Base-by-base conservation (phyloP, 176 grass and related monocot genomes). In the Melocanna baccifera region DNA sequence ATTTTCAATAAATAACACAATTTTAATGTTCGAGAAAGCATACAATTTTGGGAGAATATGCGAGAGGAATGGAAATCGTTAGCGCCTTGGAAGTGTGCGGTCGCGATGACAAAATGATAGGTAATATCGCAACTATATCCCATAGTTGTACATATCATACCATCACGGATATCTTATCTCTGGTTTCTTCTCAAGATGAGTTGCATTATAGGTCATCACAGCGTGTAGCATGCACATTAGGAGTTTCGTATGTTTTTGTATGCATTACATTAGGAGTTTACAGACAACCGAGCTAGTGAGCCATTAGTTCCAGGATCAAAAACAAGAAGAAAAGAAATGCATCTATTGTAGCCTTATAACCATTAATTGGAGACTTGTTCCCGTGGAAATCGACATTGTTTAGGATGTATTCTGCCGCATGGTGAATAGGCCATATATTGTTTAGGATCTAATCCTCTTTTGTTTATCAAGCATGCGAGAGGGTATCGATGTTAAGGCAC, bases 61-160 rank as follows among this genome's bases (percentile, higher is more conserved):
- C 86, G 1, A 89, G 73, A 70, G 96, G 91, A 80, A 98, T 98
- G 86, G 96, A 95, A 80, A 93, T 98, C 55, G 73, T 95, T 50
- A 98, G 81, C 87, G 93, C 51, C 96, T 98, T 83, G 91, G 93
- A 67, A 98, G 96, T 81, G 81, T 98, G 69, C 96, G 95, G 85
- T 94, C 96, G n/a, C n/a, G n/a, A n/a, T 41, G 91, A 98, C 83
- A 98, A 84, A 95, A 87, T 61, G 91, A 98, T 56, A 88, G 93
- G 93, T 95, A 78, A 46, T 26, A 63, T 36, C 22, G 13, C 11
- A 62, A 85, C 6, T 28, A 47, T 59, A 73, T 32, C 18, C 18
- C 77, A 37, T 76, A 25, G 12, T 28, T 57, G 57, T 51, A 34
- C 15, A 14, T n/a, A 18, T 64, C 28, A 69, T 14, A 59, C 71